A percentile compares a stretch with the other conserved stretches of the same genome.
phyloP scores from a whole-genome alignment of 228 moss, liverwort and hornwort species.

The Sphagnum fallax region DNA sequence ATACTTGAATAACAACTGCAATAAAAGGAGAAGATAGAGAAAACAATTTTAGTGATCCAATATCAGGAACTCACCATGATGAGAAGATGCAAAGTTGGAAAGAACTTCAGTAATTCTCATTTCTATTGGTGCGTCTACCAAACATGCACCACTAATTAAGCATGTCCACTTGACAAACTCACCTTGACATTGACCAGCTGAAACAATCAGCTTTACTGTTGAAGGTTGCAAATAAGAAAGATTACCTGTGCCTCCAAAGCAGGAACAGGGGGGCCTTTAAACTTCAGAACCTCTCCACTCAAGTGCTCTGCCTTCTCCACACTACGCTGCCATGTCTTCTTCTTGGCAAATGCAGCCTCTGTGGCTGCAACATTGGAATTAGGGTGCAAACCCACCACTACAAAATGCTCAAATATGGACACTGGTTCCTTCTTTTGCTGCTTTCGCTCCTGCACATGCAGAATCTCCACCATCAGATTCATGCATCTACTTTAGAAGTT shows the following conservation, averaged over 20 bases:
- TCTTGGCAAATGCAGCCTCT: constrained; percentile 85
- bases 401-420: constrained; percentile 91
- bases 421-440: constrained; percentile 66
- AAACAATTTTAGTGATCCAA: neutral
- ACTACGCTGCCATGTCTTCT: constrained; percentile 84
- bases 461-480: neutral
- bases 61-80: no score
- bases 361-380: constrained; percentile 80
- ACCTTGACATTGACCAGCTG: no score
- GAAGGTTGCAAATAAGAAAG: neutral
- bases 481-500: neutral
- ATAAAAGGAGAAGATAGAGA: constrained; percentile 1
- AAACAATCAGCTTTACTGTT: no score
- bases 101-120: no score
- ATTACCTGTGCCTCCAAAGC: constrained; percentile 82
- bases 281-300: constrained; percentile 45
- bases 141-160: no score
- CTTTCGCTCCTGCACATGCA: constrained; percentile 63
- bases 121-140: no score
- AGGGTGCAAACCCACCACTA: constrained; percentile 83
- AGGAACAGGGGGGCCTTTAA: constrained; percentile 49
- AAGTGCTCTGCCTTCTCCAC: constrained; percentile 55
- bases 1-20: constrained; percentile 90
- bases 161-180: no score
- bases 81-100: no score